Evolutionary conservation across 257 asterid species (phyloP), one percentile per base, ranked within the genome.

Genomic region (Catharanthus roseus): DNA sequence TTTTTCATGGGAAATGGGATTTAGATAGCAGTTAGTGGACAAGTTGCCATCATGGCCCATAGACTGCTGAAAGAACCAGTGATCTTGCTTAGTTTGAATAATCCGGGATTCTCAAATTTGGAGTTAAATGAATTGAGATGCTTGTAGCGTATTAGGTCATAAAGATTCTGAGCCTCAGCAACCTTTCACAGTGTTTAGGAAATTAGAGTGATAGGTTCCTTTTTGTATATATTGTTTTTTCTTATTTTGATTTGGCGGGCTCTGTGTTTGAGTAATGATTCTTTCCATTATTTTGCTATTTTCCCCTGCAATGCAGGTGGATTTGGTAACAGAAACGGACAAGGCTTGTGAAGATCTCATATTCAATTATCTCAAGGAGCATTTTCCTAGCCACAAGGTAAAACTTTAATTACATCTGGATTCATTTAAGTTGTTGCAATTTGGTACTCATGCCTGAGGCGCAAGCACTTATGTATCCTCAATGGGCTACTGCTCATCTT

Each of bases 321-420:
- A 92, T 84, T 80, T 92, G 90, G 98, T 92, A 63, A 92, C 98
- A 0, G 98, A 90, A 83, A 92, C 98, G 26, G 98, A 92, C 80
- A 92, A 90, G 84, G 87, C 80, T 54, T 92, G 98, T 51, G 98
- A 92, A 79, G 95, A 90, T 65, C 84, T 88, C 73, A 87, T 92
- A 74, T 92, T 90, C 79, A 76, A 82, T 68, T 72, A 78, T 65
- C 91, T 92, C 69, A 90, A 86, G 76, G 74, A 71, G 69, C 83
- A 76, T 15, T 90, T 74, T 79, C 97, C 98, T 13, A 81, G 78
- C 65, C 98, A 92, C 75, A 79, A 88, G 97, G 98, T 92, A 63
- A n/a, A 69, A 49, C 58, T 71, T 54, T 47, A 12, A 1, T 51
- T 49, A 58, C n/a, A 51, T 50, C 41, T 42, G 45, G 13, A 3